Evolutionary conservation across 2,329 filamentous ascomycete species (phyloP).

Genomic region (Ophiostoma quercus): DNA sequence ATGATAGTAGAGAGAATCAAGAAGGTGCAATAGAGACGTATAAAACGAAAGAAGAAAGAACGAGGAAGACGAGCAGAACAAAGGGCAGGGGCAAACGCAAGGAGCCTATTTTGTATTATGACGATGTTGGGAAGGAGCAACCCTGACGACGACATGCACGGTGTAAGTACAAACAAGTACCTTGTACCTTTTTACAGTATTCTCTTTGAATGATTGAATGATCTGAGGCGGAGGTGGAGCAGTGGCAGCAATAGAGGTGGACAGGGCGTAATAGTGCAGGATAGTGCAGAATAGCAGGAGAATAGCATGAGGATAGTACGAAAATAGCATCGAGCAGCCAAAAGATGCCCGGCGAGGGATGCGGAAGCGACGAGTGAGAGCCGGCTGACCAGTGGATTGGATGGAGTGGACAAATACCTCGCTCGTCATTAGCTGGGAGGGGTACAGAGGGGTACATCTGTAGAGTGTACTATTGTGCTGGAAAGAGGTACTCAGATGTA

Average conservation of each 20-base stretch:
- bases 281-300: conserved; percentile 19
- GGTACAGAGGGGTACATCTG: conserved; percentile 16
- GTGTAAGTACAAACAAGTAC: conserved; percentile 10
- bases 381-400: conserved; percentile 14
- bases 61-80: conserved; percentile 8
- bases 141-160: conserved; percentile 19
- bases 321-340: not conserved
- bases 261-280: conserved; percentile 9
- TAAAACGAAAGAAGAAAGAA: conserved; percentile 14
- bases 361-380: conserved; percentile 18
- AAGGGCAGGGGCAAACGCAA: conserved; percentile 9
- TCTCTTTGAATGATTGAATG: not conserved
- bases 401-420: conserved; percentile 25
- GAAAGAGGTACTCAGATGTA: not conserved
- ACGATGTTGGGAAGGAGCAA: conserved; percentile 20
- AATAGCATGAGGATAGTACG: conserved; percentile 16
- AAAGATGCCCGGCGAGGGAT: not conserved
- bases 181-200: not conserved
- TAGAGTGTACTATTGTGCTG: no score
- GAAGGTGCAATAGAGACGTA: conserved; percentile 5
- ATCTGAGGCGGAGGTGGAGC: conserved; percentile 11
- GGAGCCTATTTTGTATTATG: conserved; percentile 20
- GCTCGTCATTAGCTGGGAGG: conserved; percentile 26
- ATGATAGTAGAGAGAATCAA: not conserved
- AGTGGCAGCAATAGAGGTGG: conserved; percentile 8